Percentiles rank a stretch among this genome's conserved stretches.
Evolutionary conservation across 2,329 filamentous ascomycete species (phyloP).

Genomic region (Cladosporium sp.): DNA sequence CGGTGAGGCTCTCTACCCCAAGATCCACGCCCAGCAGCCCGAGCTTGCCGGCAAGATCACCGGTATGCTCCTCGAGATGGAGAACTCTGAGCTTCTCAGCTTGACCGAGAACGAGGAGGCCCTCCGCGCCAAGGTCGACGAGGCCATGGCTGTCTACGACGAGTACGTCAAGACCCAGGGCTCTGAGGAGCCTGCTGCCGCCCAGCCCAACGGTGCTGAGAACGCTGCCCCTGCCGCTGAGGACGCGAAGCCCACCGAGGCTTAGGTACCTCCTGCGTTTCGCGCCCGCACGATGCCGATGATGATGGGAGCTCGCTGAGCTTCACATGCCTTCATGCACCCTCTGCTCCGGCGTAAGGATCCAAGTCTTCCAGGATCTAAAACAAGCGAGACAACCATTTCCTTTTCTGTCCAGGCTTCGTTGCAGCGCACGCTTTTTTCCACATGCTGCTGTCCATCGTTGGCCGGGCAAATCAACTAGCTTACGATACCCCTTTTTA

Average conservation of each 20-base stretch:
- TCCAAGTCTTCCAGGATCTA: background rate
- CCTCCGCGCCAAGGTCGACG: constrained; percentile 92
- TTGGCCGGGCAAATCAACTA: constrained; percentile 5
- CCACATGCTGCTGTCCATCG: background rate
- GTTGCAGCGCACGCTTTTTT: background rate
- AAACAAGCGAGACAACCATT: constrained; percentile 4
- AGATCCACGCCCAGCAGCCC: constrained; percentile 91
- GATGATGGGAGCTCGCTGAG: constrained; percentile 4
- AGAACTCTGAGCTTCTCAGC: constrained; percentile 87
- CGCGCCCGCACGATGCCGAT: constrained; percentile 5
- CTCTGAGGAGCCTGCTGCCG: constrained; percentile 32
- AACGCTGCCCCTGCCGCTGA: constrained; percentile 31
- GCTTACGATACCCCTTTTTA: constrained; percentile 14
- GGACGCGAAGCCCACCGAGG: constrained; percentile 29
- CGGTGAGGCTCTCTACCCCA: constrained; percentile 95
- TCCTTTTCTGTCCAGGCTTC: constrained; percentile 7
- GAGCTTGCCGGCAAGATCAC: constrained; percentile 99
- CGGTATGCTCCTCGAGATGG: constrained; percentile 99
- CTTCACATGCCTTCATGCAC: background rate
- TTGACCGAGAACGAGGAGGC: constrained; percentile 89
- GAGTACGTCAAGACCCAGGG: constrained; percentile 92
- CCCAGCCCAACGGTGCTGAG: constrained; percentile 30
- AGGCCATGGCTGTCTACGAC: constrained; percentile 95
- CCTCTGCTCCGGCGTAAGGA: background rate
- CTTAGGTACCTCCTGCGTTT: constrained; percentile 22